A percentile compares a stretch with the other conserved stretches of the same genome.
phyloP scores from a whole-genome alignment of 495 filamentous ascomycete genomes.

The Thozetella sp. region DNA sequence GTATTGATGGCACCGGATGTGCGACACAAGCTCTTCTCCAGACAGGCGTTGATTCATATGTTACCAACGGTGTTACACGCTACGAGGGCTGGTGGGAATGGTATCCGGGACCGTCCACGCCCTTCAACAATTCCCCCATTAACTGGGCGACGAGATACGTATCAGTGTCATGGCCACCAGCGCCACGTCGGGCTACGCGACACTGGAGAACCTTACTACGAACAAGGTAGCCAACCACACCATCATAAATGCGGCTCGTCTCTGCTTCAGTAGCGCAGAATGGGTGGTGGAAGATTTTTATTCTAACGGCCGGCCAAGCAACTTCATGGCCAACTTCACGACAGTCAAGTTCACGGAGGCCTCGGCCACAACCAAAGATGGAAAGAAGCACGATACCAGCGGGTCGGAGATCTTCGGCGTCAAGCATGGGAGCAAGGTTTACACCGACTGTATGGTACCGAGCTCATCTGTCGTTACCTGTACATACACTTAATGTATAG shows the following conservation, averaged over 20 bases:
- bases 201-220: not conserved
- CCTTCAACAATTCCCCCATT: not conserved
- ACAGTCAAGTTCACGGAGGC: not conserved
- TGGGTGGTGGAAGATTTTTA: not conserved
- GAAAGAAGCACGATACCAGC: not conserved
- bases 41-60: not conserved
- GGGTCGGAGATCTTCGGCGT: not conserved
- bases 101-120: not conserved
- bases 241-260: not conserved
- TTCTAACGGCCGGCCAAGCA: not conserved
- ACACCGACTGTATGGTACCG: not conserved
- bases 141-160: not conserved
- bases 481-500: too few species aligned
- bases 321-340: not conserved
- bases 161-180: not conserved
- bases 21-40: not conserved
- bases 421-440: not conserved
- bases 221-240: not conserved
- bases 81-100: not conserved
- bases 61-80: not conserved
- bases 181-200: not conserved
- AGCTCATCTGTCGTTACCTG: not conserved
- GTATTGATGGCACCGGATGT: not conserved
- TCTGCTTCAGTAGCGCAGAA: not conserved
- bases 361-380: not conserved